Percentiles rank a stretch among this genome's conserved stretches.
phyloP scores from a whole-genome alignment of 2,329 filamentous ascomycete species.

The Aspergillus sclerotialis region DNA sequence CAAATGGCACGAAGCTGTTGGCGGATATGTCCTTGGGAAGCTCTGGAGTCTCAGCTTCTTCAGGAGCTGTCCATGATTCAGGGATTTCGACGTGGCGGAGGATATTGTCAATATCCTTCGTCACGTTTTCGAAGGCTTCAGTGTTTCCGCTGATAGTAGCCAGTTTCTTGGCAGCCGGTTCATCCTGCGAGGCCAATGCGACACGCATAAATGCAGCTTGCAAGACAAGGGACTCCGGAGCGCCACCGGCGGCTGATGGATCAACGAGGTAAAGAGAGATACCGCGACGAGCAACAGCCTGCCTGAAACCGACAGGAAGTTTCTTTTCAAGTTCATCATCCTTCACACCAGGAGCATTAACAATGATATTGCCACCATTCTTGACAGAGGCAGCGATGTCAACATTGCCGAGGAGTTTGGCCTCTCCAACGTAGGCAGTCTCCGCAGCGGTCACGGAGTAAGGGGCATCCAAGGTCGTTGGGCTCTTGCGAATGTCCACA shows the following conservation, averaged over 20 bases:
- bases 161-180: slow-evolving; percentile 60
- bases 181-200: slow-evolving; percentile 59
- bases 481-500: slow-evolving; percentile 76
- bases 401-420: slow-evolving; percentile 72
- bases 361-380: slow-evolving; percentile 62
- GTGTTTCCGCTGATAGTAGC: slow-evolving; percentile 52
- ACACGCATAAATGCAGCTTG: slow-evolving; percentile 80
- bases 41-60: slow-evolving; percentile 36
- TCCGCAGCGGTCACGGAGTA: slow-evolving; percentile 76
- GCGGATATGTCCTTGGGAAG: slow-evolving; percentile 61
- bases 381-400: slow-evolving; percentile 66
- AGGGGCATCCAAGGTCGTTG: slow-evolving; percentile 75
- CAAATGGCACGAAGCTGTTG: slow-evolving; percentile 77
- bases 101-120: slow-evolving; percentile 56
- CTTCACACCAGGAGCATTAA: slow-evolving; percentile 73
- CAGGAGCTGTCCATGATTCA: slow-evolving; percentile 68
- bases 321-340: slow-evolving; percentile 85
- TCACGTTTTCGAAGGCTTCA: slow-evolving; percentile 56
- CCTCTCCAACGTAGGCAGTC: slow-evolving; percentile 68
- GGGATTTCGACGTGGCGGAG: slow-evolving; percentile 70
- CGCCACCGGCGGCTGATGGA: slow-evolving; percentile 57
- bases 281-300: slow-evolving; percentile 62
- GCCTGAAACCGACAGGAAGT: slow-evolving; percentile 63
- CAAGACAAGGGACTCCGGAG: slow-evolving; percentile 60
- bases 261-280: slow-evolving; percentile 72